Conservation (phyloP, 257 asterid species). For the Avicennia marina region DNA sequence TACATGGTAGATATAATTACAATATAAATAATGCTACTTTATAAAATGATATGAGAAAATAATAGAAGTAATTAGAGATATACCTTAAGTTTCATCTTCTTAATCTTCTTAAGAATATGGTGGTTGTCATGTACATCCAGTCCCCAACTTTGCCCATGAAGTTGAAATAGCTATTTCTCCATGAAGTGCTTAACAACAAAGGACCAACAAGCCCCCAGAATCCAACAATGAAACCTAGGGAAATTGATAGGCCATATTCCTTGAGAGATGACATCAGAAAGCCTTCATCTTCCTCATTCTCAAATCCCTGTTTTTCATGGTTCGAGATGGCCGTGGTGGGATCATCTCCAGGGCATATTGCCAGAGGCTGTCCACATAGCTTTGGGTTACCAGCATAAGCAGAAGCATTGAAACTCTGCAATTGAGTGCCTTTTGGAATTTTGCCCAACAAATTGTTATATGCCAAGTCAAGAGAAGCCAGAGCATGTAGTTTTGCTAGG, state of each 20-base stretch:
- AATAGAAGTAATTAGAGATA: too few species aligned
- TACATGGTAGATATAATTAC: too few species aligned
- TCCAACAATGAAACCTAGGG: conserved; percentile 24
- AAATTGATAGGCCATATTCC: conserved; percentile 13
- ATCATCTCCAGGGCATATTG: conserved; percentile 20
- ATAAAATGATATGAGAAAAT: too few species aligned
- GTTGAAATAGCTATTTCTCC: too few species aligned
- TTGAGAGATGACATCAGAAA: background rate
- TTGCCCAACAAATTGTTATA: conserved; percentile 27
- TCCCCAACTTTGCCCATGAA: too few species aligned
- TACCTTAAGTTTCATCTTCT: too few species aligned
- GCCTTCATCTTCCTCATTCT: background rate
- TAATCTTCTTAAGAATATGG: too few species aligned
- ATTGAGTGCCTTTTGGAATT: conserved; percentile 32
- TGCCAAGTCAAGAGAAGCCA: conserved; percentile 25
- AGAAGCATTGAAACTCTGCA: conserved; percentile 26
- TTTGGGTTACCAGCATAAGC: conserved; percentile 17
- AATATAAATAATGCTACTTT: too few species aligned
- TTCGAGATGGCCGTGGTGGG: background rate
- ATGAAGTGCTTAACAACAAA: conserved; percentile 17
- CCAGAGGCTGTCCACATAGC: conserved; percentile 34
- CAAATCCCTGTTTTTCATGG: background rate
- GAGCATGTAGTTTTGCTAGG: conserved; percentile 3
- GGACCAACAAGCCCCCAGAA: conserved; percentile 29
- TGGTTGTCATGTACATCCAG: too few species aligned